phyloP scores from a whole-genome alignment of 2,329 filamentous ascomycete genomes.

The Scedosporium aurantiacum region DNA sequence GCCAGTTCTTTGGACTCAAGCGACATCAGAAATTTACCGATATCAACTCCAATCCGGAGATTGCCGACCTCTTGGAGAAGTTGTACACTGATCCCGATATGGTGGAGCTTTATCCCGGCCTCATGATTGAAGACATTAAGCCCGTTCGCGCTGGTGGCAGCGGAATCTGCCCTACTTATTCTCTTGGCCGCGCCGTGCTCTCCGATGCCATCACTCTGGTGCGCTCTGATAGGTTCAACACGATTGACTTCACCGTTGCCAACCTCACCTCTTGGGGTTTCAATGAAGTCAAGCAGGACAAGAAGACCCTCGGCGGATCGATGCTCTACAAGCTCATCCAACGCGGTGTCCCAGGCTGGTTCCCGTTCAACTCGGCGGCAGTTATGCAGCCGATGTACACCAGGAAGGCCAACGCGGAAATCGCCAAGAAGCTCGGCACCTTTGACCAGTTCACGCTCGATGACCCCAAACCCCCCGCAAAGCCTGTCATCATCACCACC shows the following conservation, averaged over 20 bases:
- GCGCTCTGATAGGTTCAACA: slow-evolving; percentile 48
- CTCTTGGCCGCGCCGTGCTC: slow-evolving; percentile 43
- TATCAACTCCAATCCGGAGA: slow-evolving; percentile 46
- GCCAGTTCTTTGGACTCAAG: slow-evolving; percentile 50
- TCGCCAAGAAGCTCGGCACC: slow-evolving; percentile 27
- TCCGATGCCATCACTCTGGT: slow-evolving; percentile 50
- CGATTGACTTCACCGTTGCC: slow-evolving; percentile 31
- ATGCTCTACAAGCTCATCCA: slow-evolving; percentile 36
- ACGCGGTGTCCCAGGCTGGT: slow-evolving; percentile 32
- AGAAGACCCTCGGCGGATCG: slow-evolving; percentile 28
- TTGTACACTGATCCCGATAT: slow-evolving; percentile 54
- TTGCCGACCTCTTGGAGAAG: slow-evolving; percentile 42
- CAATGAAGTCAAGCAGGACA: slow-evolving; percentile 26
- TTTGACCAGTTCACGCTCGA: slow-evolving; percentile 21
- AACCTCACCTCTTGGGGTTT: slow-evolving; percentile 33
- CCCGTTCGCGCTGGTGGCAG: slow-evolving; percentile 37
- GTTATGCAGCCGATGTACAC: slow-evolving; percentile 37
- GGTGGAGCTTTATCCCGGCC: slow-evolving; percentile 59
- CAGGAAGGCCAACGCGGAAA: slow-evolving; percentile 26
- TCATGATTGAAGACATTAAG: slow-evolving; percentile 51
- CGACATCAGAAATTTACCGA: slow-evolving; percentile 45
- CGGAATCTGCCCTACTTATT: slow-evolving; percentile 41
- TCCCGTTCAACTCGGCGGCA: slow-evolving; percentile 28
- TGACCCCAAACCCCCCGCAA: slow-evolving; percentile 23
- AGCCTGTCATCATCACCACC: slow-evolving; percentile 16